Evolutionary conservation across 441 rosid genomes (phyloP), one percentile per base, ranked within the genome.

Genomic region (Erysimum cheiri): DNA sequence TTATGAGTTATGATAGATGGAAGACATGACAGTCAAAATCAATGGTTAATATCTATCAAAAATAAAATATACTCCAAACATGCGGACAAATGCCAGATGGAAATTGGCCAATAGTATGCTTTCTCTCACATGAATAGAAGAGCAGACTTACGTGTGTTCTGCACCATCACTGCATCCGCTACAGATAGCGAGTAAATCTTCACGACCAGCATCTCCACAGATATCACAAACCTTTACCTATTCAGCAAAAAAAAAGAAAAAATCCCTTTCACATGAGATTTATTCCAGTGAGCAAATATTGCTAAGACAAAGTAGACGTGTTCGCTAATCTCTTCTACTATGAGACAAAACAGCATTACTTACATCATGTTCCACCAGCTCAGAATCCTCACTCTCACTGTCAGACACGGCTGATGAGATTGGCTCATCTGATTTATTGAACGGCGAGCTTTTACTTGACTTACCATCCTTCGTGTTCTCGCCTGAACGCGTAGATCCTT

Each of bases 201-300:
- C 99, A 59, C 94, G 88, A 50, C 99, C 99, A 39, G 98, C 93
- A 85, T 96, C 99, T 72, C 98, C 99, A 70, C 99, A 96, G 58
- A 91, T 93, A 80, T 96, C 99, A 73, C 99, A 96, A 44, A 96
- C 98, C 82, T 96, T 96, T 63, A 96, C 99, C 99, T 96, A 86
- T 78, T 80, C 57, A 80, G 72, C 44, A 47, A 41, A 70, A 67
- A 60, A 48, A 53, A 71, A 60, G 1, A 19, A 24, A 24, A 59
- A 64, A 64, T 17, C 46, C 17, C 24, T 75, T 72, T 73, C 72
- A 24, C 70, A 60, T 48, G 53, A 37, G n/a, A 19, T 10, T 32
- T 36, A 56, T 57, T 47, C 48, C 48, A 60, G 13, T 13, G 12
- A 33, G 33, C 12, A 55, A 68, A 49, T 49, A 43, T 13, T 13